Base-by-base conservation (phyloP, 345 rosid species). In the Erodium maritimum region DNA sequence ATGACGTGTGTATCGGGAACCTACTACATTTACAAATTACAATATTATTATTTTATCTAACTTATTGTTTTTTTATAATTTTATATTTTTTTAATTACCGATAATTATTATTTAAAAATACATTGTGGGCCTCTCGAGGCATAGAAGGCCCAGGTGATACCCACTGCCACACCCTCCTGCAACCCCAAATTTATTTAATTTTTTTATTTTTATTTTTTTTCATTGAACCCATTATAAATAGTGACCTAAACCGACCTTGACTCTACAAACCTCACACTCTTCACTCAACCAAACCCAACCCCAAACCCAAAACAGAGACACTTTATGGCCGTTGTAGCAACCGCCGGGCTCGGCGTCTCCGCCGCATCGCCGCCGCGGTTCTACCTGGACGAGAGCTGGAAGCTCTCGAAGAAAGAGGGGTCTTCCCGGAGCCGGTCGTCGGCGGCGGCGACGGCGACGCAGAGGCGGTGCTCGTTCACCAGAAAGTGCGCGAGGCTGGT, bases 401-500 rank as follows among this genome's bases (percentile, higher is more conserved):
- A 65, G 66, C 65, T 85, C 0, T 71, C 88, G 1, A 82, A 78
- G 80, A 80, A 77, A 65, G 91, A 85, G 64, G 73, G 74, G 9
- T 72, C 80, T 14, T 79, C 87, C 5, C 75, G 84, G 61, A 84
- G 82, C 65, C 69, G 81, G 10, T 75, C 85, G 0, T 52, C 81
- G 20, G 59, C 69, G 1, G 65, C 82, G 19, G 19, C 67, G 1
- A 51, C 73, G 24, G 58, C 65, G 25, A 42, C 3, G 3, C 84
- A 70, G 0, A 63, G 85, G 60, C 73, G 84, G 50, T 85, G 87
- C 58, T 74, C 95, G 20, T 93, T 93, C 57, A 67, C 90, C 0
- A 80, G 96, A 58, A 93, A 83, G 71, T 93, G 99, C 51, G 89
- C 94, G 0, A 82, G 81, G 54, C 64, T 93, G 58, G 89, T 93